Evolutionary conservation across 2,329 filamentous ascomycete species (phyloP).

Genomic region (Kalmusia sp.): DNA sequence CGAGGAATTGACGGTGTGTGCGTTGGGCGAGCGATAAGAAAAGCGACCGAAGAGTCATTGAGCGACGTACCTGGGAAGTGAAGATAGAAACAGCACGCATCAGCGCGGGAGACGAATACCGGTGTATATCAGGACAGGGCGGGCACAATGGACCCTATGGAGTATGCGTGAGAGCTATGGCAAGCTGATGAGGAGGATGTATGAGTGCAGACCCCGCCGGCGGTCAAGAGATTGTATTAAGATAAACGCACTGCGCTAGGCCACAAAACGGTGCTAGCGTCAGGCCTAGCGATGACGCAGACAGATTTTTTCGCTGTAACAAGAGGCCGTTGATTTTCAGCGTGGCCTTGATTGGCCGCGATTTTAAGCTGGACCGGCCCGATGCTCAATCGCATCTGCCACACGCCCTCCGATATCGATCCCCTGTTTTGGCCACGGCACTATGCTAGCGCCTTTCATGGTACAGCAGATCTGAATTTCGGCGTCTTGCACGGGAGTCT

Average conservation of each 20-base stretch:
- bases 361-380: background rate
- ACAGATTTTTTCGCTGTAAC: slow-evolving; percentile 16
- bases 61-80: slow-evolving; percentile 59
- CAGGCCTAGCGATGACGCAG: slow-evolving; percentile 19
- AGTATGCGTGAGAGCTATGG: slow-evolving; percentile 1
- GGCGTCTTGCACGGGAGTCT: no score
- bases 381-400: background rate
- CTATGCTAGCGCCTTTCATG: background rate
- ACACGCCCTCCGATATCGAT: slow-evolving; percentile 4
- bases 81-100: slow-evolving; percentile 61
- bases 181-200: slow-evolving; percentile 15
- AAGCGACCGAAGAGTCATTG: slow-evolving; percentile 17
- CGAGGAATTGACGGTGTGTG: slow-evolving; percentile 39
- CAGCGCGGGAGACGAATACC: slow-evolving; percentile 41
- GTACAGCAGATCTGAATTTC: background rate
- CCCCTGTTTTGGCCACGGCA: background rate
- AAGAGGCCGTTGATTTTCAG: background rate
- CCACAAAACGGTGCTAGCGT: background rate
- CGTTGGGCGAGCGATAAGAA: slow-evolving; percentile 37
- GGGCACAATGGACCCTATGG: slow-evolving; percentile 31
- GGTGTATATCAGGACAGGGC: slow-evolving; percentile 34
- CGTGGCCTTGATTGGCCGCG: slow-evolving; percentile 1
- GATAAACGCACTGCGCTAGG: slow-evolving; percentile 10
- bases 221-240: slow-evolving; percentile 4
- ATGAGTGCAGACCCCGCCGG: slow-evolving; percentile 5